phyloP scores from a whole-genome alignment of 768 basidiomycete species.

The Suillus alpinus region DNA sequence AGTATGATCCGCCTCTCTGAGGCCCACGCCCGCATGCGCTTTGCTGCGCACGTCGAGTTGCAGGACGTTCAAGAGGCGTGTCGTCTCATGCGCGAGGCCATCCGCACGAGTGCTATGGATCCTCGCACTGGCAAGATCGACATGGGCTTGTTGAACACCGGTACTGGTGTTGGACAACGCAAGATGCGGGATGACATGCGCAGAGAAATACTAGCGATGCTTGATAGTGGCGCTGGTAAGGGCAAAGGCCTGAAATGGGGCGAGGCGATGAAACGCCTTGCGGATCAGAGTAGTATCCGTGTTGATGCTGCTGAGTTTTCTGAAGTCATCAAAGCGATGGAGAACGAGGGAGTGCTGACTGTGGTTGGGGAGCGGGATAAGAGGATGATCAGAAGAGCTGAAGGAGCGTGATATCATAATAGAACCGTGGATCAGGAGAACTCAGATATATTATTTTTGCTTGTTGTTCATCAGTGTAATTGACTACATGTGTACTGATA shows the following conservation, averaged over 20 bases:
- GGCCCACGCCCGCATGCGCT: constrained; percentile 95
- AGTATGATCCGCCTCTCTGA: constrained; percentile 95
- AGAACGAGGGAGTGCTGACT: constrained; percentile 84
- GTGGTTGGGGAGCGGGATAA: constrained; percentile 85
- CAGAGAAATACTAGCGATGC: constrained; percentile 67
- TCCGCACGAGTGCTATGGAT: constrained; percentile 93
- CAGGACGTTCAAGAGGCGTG: constrained; percentile 87
- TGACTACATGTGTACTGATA: not conserved
- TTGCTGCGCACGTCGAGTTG: constrained; percentile 82
- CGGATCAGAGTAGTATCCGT: constrained; percentile 80
- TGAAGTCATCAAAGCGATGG: constrained; percentile 72
- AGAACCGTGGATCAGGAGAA: constrained; percentile 20
- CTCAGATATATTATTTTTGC: constrained; percentile 10
- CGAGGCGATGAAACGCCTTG: constrained; percentile 75
- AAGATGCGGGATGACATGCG: constrained; percentile 88
- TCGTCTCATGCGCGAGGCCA: constrained; percentile 95
- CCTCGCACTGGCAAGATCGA: constrained; percentile 97
- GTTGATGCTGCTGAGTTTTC: constrained; percentile 80
- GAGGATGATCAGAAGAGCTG: constrained; percentile 73
- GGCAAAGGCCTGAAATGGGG: constrained; percentile 71
- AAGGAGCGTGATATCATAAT: constrained; percentile 30
- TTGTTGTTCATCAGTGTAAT: not conserved
- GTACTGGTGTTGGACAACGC: constrained; percentile 84
- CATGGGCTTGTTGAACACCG: constrained; percentile 92
- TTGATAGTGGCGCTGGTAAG: constrained; percentile 53